phyloP scores from a whole-genome alignment of 2,329 filamentous ascomycete species.

The Aspergillus arachidicola region DNA sequence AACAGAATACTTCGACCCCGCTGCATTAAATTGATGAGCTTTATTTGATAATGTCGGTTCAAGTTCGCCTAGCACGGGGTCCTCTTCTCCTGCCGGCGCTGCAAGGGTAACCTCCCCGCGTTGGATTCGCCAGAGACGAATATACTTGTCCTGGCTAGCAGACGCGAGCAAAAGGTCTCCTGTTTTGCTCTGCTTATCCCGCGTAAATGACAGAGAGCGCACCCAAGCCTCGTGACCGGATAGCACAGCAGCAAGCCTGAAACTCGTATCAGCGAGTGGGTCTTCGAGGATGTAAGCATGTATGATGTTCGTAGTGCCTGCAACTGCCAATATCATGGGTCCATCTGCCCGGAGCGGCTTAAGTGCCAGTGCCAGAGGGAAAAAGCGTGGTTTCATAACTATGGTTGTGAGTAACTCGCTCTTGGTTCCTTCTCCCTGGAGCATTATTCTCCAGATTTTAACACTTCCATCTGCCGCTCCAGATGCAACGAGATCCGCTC shows the following conservation, averaged over 20 bases:
- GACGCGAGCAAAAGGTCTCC: conserved; percentile 83
- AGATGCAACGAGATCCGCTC: conserved; percentile 55
- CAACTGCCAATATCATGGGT: conserved; percentile 72
- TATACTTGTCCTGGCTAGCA: conserved; percentile 96
- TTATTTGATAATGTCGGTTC: conserved; percentile 86
- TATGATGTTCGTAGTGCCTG: conserved; percentile 79
- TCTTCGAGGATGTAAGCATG: conserved; percentile 72
- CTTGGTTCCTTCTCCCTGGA: conserved; percentile 31
- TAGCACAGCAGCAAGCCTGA: conserved; percentile 74
- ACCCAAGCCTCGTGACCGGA: conserved; percentile 95
- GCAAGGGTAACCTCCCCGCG: conserved; percentile 66
- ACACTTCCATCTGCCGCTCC: conserved; percentile 66
- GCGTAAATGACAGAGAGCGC: conserved; percentile 76
- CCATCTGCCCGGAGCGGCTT: conserved; percentile 56
- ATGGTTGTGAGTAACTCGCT: conserved; percentile 69
- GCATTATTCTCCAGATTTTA: conserved; percentile 67
- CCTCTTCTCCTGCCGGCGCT: conserved; percentile 40
- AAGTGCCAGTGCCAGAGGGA: conserved; percentile 77
- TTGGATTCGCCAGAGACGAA: conserved; percentile 87
- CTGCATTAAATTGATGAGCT: conserved; percentile 71
- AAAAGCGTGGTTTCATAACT: conserved; percentile 73
- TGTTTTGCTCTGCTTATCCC: conserved; percentile 56
- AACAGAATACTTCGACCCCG: conserved; percentile 68
- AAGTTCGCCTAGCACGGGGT: conserved; percentile 39
- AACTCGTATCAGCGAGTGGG: conserved; percentile 49